Conservation (phyloP, 116 monocot genomes). For the Phalaenopsis hybrid region DNA sequence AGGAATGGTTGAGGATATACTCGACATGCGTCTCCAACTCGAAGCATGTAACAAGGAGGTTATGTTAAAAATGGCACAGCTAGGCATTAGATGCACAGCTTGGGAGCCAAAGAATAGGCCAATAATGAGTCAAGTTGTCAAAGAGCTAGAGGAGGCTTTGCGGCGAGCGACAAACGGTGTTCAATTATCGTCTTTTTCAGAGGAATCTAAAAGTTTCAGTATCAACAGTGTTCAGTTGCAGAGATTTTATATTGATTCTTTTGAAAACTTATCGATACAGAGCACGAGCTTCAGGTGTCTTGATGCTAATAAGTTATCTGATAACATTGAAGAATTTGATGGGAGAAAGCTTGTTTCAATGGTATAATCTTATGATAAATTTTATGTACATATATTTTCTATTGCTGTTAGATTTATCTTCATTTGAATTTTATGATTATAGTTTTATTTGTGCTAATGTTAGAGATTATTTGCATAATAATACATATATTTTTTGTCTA, state of each 20-base stretch:
- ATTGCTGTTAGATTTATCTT: not conserved
- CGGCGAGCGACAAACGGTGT: not conserved
- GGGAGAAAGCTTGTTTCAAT: not conserved
- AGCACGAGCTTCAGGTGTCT: constrained; percentile 22
- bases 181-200: not conserved
- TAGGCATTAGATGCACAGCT: constrained; percentile 26
- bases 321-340: not conserved
- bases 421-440: too few relatives aligned
- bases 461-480: not conserved
- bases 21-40: constrained; percentile 19
- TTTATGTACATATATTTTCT: not conserved
- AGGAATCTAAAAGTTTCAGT: constrained; percentile 22
- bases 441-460: not conserved
- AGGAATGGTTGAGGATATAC: constrained; percentile 28
- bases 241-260: constrained; percentile 19
- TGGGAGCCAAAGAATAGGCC: constrained; percentile 23
- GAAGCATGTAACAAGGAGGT: constrained; percentile 32
- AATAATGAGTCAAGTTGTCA: constrained; percentile 21
- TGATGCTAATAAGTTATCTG: constrained; percentile 7
- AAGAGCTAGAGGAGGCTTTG: constrained; percentile 18
- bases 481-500: too few relatives aligned
- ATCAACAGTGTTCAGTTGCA: constrained; percentile 19
- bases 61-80: constrained; percentile 34
- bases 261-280: constrained; percentile 8
- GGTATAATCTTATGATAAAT: not conserved